These are phyloP conservation scores for Barbatosphaeria neglecta DNA, from an alignment of 495 filamentous ascomycete genomes.

Conservation along the genomic window DNA sequence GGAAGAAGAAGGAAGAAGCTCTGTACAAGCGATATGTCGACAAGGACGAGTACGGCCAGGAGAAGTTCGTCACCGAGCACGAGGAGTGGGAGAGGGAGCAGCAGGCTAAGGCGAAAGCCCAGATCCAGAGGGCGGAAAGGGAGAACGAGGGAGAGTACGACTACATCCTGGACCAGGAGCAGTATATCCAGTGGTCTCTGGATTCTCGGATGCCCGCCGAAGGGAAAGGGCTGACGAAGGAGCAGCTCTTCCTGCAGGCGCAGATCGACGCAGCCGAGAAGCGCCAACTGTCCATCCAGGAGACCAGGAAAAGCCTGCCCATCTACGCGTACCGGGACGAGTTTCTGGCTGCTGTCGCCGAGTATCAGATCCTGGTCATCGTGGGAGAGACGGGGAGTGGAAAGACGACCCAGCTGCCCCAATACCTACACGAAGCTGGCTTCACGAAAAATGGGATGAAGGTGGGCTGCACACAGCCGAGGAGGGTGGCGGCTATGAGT, in stretches of 20 bases:
- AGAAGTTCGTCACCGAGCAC: conserved; percentile 85
- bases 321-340: conserved; percentile 74
- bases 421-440: conserved; percentile 83
- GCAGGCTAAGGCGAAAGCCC: conserved; percentile 76
- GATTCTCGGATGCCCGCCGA: conserved; percentile 61
- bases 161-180: conserved; percentile 82
- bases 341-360: conserved; percentile 59
- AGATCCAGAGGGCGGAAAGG: conserved; percentile 62
- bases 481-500: conserved; percentile 92
- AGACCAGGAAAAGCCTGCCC: conserved; percentile 80
- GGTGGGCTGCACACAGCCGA: conserved; percentile 75
- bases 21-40: conserved; percentile 88
- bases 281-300: conserved; percentile 75
- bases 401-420: conserved; percentile 82
- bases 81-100: conserved; percentile 95
- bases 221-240: conserved; percentile 54
- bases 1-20: conserved; percentile 80
- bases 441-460: conserved; percentile 69
- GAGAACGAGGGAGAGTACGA: conserved; percentile 86
- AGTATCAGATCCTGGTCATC: conserved; percentile 70
- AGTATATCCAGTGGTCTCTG: conserved; percentile 77
- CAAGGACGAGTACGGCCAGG: conserved; percentile 74
- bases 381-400: conserved; percentile 84
- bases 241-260: conserved; percentile 66
- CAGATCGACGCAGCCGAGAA: conserved; percentile 80